A percentile compares a stretch with the other conserved stretches of the same genome.
Conservation (phyloP, 2,329 filamentous ascomycete species). For the Fusarium illudens region DNA sequence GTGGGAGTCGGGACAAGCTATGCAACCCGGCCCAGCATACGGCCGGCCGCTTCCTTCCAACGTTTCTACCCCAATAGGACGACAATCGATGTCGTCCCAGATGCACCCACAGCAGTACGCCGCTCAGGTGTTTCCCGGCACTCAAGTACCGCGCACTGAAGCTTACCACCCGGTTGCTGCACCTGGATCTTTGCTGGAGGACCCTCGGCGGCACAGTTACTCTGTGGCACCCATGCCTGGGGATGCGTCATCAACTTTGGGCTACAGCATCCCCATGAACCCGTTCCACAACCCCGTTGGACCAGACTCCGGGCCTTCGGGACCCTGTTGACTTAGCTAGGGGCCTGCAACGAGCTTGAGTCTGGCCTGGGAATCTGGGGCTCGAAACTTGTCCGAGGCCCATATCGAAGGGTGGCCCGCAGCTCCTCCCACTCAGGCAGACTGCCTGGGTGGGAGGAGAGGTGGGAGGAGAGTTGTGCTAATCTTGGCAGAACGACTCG, state of each 20-base stretch:
- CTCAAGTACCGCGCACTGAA: constrained; percentile 35
- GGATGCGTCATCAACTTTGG: constrained; percentile 34
- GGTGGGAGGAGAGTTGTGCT: neutral
- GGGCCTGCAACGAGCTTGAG: constrained; percentile 12
- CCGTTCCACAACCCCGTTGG: constrained; percentile 33
- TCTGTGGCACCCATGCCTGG: constrained; percentile 32
- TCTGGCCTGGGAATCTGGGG: neutral
- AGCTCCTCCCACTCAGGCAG: neutral
- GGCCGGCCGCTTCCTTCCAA: constrained; percentile 40
- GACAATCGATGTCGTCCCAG: constrained; percentile 34
- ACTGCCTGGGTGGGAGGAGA: too few relatives aligned
- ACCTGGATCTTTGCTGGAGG: constrained; percentile 37
- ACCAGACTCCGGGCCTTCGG: constrained; percentile 29
- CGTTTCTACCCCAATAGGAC: constrained; percentile 32
- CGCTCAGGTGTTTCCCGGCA: constrained; percentile 32
- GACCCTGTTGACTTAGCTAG: constrained; percentile 36
- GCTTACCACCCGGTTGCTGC: constrained; percentile 29
- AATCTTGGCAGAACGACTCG: neutral
- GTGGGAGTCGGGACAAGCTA: constrained; percentile 45
- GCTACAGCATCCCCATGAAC: constrained; percentile 40
- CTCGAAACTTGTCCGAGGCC: constrained; percentile 1
- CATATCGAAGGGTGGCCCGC: neutral
- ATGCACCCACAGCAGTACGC: constrained; percentile 37
- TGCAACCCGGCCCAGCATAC: constrained; percentile 39
- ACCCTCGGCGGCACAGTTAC: constrained; percentile 39